Percentiles rank a stretch among this genome's conserved stretches.
phyloP scores from a whole-genome alignment of 2,329 filamentous ascomycete genomes.

The Trichoderma harzianum region DNA sequence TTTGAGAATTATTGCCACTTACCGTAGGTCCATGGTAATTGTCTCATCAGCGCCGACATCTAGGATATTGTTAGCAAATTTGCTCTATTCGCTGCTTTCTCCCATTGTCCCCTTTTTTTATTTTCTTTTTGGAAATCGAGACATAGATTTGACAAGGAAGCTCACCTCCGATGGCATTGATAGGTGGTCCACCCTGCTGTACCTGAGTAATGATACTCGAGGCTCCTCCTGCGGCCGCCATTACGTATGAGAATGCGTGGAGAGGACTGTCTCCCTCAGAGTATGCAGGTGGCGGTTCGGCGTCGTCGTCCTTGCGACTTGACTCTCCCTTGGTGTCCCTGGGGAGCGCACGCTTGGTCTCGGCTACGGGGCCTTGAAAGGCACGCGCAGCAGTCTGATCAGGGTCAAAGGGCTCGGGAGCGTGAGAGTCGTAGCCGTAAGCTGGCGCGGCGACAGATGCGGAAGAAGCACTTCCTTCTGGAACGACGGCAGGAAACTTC shows the following conservation, averaged over 20 bases:
- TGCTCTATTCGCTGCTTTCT: neutral
- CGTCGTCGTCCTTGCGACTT: slow-evolving; percentile 74
- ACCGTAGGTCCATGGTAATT: slow-evolving; percentile 92
- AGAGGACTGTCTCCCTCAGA: slow-evolving; percentile 92
- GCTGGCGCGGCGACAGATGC: slow-evolving; percentile 51
- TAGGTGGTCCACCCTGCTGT: slow-evolving; percentile 84
- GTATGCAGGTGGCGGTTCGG: slow-evolving; percentile 93
- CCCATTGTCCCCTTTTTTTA: neutral
- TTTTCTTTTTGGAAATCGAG: neutral
- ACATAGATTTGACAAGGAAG: neutral
- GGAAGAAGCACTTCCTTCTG: slow-evolving; percentile 32
- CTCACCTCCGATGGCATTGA: slow-evolving; percentile 84
- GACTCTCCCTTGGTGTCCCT: slow-evolving; percentile 74
- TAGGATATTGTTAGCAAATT: slow-evolving; percentile 30
- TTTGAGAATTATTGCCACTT: slow-evolving; percentile 32
- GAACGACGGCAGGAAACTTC: slow-evolving; percentile 31
- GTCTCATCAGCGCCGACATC: slow-evolving; percentile 88
- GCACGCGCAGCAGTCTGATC: slow-evolving; percentile 36
- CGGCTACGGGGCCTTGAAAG: slow-evolving; percentile 55
- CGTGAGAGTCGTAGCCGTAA: slow-evolving; percentile 43
- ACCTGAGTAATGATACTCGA: slow-evolving; percentile 99
- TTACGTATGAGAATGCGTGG: slow-evolving; percentile 89
- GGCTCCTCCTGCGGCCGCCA: slow-evolving; percentile 95
- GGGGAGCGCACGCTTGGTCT: slow-evolving; percentile 83
- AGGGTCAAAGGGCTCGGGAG: slow-evolving; percentile 37